These are phyloP conservation scores for Suillus sp. DNA, from an alignment of 768 basidiomycete genomes.

Conservation along the genomic window DNA sequence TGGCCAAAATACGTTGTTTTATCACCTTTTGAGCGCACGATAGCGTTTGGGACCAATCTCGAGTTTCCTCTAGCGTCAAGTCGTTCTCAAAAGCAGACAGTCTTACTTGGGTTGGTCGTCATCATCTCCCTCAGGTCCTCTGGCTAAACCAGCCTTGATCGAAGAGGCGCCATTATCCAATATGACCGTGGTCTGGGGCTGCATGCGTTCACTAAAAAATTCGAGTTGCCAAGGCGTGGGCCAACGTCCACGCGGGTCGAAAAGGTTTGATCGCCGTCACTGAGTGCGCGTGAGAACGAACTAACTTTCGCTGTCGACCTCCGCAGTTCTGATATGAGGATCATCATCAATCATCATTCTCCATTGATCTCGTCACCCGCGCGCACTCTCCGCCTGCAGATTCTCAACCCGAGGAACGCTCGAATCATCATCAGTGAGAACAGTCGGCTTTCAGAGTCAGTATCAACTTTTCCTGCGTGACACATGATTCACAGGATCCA, in stretches of 20 bases:
- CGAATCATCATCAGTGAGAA: slow-evolving; percentile 1
- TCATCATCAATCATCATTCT: background rate
- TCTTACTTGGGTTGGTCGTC: slow-evolving; percentile 28
- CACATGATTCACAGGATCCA: slow-evolving; percentile 1
- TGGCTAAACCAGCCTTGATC: slow-evolving; percentile 72
- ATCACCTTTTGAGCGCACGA: slow-evolving; percentile 84
- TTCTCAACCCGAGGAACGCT: background rate
- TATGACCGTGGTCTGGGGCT: slow-evolving; percentile 49
- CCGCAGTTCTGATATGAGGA: background rate
- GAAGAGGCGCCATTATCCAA: slow-evolving; percentile 88
- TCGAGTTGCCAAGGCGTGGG: background rate
- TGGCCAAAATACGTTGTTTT: slow-evolving; percentile 83
- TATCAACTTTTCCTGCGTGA: background rate
- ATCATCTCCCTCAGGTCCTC: slow-evolving; percentile 29
- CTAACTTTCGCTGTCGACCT: background rate
- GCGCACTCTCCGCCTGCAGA: background rate
- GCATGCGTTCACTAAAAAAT: background rate
- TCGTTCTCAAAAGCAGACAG: background rate
- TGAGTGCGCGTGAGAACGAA: background rate
- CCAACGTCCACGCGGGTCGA: background rate
- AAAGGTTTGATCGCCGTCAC: background rate
- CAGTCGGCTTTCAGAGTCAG: background rate
- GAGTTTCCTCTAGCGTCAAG: slow-evolving; percentile 11
- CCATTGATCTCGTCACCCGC: background rate
- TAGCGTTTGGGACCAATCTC: slow-evolving; percentile 79